phyloP scores from a whole-genome alignment of 2,329 filamentous ascomycete species.

The Neoarthrinium moseri region DNA sequence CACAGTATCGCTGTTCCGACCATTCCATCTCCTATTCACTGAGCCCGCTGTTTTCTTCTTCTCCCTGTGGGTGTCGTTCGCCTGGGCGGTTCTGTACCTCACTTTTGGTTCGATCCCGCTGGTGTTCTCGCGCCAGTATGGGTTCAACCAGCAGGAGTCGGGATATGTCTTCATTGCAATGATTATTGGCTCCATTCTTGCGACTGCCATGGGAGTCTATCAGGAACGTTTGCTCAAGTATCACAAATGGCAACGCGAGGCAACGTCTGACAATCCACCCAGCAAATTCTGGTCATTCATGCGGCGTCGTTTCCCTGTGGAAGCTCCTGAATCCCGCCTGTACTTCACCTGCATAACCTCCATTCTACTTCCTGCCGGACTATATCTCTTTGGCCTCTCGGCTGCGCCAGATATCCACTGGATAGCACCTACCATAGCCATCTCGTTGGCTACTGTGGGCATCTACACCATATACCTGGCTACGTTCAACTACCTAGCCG shows the following conservation, averaged over 20 bases:
- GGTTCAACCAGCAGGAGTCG: constrained; percentile 65
- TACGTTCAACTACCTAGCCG: constrained; percentile 90
- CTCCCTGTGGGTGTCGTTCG: constrained; percentile 85
- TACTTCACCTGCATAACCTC: constrained; percentile 82
- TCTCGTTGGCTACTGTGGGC: constrained; percentile 76
- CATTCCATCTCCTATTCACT: constrained; percentile 74
- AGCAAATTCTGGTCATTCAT: constrained; percentile 44
- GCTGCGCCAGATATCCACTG: constrained; percentile 62
- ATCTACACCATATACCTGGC: constrained; percentile 86
- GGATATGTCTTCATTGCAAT: constrained; percentile 75
- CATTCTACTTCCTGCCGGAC: constrained; percentile 71
- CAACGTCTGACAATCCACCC: constrained; percentile 22
- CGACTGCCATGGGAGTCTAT: constrained; percentile 67
- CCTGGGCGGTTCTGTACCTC: constrained; percentile 86
- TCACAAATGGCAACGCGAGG: constrained; percentile 32
- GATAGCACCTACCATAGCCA: constrained; percentile 68
- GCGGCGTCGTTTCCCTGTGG: constrained; percentile 43
- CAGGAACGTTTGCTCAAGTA: constrained; percentile 66
- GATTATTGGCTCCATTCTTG: constrained; percentile 63
- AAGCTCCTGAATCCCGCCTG: constrained; percentile 72
- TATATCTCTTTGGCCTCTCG: constrained; percentile 81
- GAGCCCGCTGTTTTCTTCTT: constrained; percentile 84
- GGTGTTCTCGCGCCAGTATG: constrained; percentile 67
- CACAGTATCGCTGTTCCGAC: constrained; percentile 69
- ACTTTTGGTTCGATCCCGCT: constrained; percentile 80